phyloP scores from a whole-genome alignment of 1,284 basidiomycete genomes.

The Moesziomyces antarcticus region DNA sequence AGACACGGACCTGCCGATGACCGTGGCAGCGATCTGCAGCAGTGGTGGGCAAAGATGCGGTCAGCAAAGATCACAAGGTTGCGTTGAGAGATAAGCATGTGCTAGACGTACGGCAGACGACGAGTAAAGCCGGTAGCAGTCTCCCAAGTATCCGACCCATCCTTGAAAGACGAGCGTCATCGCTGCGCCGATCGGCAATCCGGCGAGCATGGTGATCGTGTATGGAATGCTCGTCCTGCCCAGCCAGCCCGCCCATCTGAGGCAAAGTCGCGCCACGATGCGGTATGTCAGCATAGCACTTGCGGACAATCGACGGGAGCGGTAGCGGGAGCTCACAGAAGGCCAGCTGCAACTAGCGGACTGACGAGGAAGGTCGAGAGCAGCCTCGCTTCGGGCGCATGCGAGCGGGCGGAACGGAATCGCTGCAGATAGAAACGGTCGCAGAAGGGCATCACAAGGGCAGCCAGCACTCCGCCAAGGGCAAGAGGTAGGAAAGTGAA shows the following conservation, averaged over 20 bases:
- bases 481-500: constrained; percentile 39
- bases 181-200: constrained; percentile 37
- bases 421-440: constrained; percentile 11
- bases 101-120: constrained; percentile 31
- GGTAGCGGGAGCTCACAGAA: constrained; percentile 19
- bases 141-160: constrained; percentile 47
- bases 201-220: constrained; percentile 31
- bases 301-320: background rate
- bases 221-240: constrained; percentile 21
- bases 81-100: background rate
- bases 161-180: constrained; percentile 49
- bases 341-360: constrained; percentile 35
- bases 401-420: background rate
- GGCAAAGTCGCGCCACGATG: background rate
- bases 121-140: constrained; percentile 40
- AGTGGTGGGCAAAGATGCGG: too few species aligned
- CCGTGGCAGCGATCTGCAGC: constrained; percentile 34
- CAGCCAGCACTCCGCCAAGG: constrained; percentile 18
- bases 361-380: constrained; percentile 24
- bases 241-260: constrained; percentile 40
- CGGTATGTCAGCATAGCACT: too few species aligned
- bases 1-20: constrained; percentile 37
- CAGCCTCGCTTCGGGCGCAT: constrained; percentile 26
- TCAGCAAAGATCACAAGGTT: background rate
- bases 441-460: constrained; percentile 12